Evolutionary conservation across 2,329 filamentous ascomycete genomes (phyloP).

Genomic region (Fusarium albidum): DNA sequence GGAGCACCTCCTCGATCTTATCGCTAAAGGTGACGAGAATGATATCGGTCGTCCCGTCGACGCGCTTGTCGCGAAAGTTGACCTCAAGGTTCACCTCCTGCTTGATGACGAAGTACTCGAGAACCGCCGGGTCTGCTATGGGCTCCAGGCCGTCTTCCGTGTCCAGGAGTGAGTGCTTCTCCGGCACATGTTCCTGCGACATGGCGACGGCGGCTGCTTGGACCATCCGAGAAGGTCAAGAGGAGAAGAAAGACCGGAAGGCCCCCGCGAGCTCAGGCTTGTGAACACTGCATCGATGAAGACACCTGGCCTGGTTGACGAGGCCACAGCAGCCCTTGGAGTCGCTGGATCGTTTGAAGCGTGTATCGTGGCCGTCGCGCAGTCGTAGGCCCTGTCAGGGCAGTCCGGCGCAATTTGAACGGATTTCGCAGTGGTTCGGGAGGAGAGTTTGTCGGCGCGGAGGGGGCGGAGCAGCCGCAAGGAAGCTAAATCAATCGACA

Average conservation of each 20-base stretch:
- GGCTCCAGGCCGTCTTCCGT: constrained; percentile 45
- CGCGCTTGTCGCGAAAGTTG: constrained; percentile 77
- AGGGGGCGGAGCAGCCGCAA: background rate
- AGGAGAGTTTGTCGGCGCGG: background rate
- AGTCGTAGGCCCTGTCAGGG: constrained; percentile 20
- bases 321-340: background rate
- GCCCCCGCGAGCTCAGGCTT: constrained; percentile 37
- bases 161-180: constrained; percentile 42
- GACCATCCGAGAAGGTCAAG: constrained; percentile 27
- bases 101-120: constrained; percentile 69
- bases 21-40: constrained; percentile 72
- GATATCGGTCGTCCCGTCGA: constrained; percentile 84
- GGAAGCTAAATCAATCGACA: constrained; percentile 1
- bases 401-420: constrained; percentile 27
- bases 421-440: constrained; percentile 9
- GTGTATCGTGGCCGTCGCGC: constrained; percentile 17
- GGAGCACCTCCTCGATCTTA: constrained; percentile 64
- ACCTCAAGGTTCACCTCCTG: constrained; percentile 92
- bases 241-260: constrained; percentile 34
- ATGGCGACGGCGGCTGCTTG: constrained; percentile 29
- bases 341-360: constrained; percentile 2
- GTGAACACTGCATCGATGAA: constrained; percentile 36
- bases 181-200: constrained; percentile 27
- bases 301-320: background rate
- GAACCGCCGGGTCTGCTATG: constrained; percentile 46